Evolutionary conservation across 495 filamentous ascomycete genomes (phyloP).

Genomic region (Durotheca rogersii): DNA sequence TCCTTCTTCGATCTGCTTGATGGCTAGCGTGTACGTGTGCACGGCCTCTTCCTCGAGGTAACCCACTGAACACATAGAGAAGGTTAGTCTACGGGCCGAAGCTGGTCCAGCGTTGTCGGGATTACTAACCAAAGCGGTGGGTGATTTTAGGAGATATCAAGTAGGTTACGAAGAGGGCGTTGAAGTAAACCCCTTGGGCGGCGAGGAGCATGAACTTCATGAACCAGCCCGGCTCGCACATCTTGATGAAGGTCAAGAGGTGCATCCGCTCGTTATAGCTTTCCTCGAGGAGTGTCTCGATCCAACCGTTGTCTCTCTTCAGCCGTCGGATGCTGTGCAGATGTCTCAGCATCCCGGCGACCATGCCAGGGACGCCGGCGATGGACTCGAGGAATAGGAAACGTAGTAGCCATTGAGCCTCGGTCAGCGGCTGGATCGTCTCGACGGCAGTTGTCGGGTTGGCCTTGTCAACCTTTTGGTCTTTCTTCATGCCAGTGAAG

Average conservation of each 20-base stretch:
- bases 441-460: constrained; percentile 47
- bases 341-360: constrained; percentile 90
- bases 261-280: constrained; percentile 97
- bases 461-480: constrained; percentile 48
- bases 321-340: constrained; percentile 77
- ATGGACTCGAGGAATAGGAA: constrained; percentile 94
- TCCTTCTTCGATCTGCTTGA: constrained; percentile 81
- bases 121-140: constrained; percentile 68
- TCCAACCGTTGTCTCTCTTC: constrained; percentile 96
- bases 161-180: constrained; percentile 86
- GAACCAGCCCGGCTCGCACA: constrained; percentile 82
- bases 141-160: constrained; percentile 84
- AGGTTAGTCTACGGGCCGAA: too few relatives aligned
- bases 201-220: constrained; percentile 85
- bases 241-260: constrained; percentile 88
- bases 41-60: constrained; percentile 98
- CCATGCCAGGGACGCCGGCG: constrained; percentile 95
- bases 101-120: too few relatives aligned
- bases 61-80: constrained; percentile 74
- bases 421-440: constrained; percentile 47
- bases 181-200: constrained; percentile 88
- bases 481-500: constrained; percentile 45
- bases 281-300: constrained; percentile 93
- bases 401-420: constrained; percentile 63
- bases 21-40: constrained; percentile 86